Conservation (phyloP, 257 asterid genomes). For the Rehmannia glutinosa region DNA sequence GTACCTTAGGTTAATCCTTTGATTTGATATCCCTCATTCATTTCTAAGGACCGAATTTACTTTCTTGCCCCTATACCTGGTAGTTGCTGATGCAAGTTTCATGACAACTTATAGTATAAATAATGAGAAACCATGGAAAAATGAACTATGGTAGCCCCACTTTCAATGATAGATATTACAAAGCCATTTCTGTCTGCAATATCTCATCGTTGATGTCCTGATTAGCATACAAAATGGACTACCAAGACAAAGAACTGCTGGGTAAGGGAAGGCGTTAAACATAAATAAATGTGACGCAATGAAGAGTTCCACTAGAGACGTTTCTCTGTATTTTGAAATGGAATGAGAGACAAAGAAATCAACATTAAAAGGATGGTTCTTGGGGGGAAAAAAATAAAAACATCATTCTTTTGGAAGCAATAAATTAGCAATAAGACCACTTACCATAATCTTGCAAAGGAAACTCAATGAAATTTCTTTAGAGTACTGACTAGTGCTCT, state of each 20-base stretch:
- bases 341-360: neutral
- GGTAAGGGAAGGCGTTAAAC: neutral
- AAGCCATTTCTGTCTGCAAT: neutral
- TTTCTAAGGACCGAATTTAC: too few relatives aligned
- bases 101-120: neutral
- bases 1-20: too few relatives aligned
- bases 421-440: constrained; percentile 22
- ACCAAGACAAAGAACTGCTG: neutral
- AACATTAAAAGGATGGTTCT: neutral
- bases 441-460: constrained; percentile 76
- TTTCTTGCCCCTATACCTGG: too few relatives aligned
- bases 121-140: too few relatives aligned
- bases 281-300: neutral
- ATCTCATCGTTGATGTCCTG: neutral
- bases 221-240: neutral
- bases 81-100: neutral
- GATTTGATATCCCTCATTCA: too few relatives aligned
- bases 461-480: constrained; percentile 63
- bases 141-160: too few relatives aligned
- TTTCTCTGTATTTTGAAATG: neutral
- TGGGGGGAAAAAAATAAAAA: neutral
- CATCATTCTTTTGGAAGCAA: neutral
- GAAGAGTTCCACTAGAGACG: neutral
- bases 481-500: constrained; percentile 55
- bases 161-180: neutral